phyloP scores from a whole-genome alignment of 495 filamentous ascomycete species.

The Lasiosphaeriaceae sp. region DNA sequence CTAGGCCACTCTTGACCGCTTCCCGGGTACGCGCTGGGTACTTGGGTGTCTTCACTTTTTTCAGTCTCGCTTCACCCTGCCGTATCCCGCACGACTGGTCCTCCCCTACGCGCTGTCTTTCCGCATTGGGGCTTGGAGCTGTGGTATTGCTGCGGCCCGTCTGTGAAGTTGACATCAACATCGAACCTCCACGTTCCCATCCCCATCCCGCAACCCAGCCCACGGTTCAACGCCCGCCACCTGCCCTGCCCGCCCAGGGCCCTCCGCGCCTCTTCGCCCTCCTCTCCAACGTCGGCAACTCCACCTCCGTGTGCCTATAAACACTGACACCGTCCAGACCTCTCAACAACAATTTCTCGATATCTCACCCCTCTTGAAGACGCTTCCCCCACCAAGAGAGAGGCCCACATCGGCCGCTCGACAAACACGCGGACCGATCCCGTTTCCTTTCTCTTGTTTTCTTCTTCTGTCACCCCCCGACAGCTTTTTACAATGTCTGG shows the following conservation, averaged over 20 bases:
- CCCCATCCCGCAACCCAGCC: neutral
- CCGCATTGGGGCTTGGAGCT: neutral
- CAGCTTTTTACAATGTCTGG: constrained; percentile 26
- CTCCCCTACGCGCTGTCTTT: neutral
- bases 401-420: constrained; percentile 13
- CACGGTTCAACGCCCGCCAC: neutral
- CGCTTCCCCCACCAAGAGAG: constrained; percentile 14
- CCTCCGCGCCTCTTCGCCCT: neutral
- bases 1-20: constrained; percentile 6
- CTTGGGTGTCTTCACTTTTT: neutral
- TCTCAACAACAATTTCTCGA: neutral
- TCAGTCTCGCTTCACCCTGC: neutral
- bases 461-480: neutral
- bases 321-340: neutral
- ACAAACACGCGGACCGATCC: neutral
- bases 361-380: neutral
- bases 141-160: neutral
- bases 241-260: neutral
- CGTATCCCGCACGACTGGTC: neutral
- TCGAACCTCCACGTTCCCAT: neutral
- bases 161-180: neutral
- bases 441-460: neutral
- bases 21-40: constrained; percentile 1
- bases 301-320: constrained; percentile 7
- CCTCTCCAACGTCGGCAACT: neutral